These are phyloP conservation scores for Curvularia verruculosa DNA, from an alignment of 2,329 filamentous ascomycete genomes.

Conservation along the genomic window DNA sequence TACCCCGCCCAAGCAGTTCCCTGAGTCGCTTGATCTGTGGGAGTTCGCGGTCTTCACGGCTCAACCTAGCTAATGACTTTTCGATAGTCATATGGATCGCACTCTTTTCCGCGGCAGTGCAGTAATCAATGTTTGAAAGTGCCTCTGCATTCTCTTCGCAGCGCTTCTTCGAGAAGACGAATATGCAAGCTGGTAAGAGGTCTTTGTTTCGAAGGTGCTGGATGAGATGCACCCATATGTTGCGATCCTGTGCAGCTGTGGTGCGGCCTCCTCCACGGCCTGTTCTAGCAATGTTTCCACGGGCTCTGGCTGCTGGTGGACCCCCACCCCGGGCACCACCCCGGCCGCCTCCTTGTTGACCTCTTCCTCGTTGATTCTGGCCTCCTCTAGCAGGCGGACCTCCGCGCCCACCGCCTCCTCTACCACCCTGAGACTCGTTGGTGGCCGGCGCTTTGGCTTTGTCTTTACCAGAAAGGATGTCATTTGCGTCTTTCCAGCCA, in stretches of 20 bases:
- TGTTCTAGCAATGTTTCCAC: slow-evolving; percentile 87
- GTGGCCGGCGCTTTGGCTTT: slow-evolving; percentile 67
- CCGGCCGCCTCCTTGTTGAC: slow-evolving; percentile 52
- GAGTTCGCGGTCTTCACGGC: slow-evolving; percentile 85
- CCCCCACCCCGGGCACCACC: slow-evolving; percentile 62
- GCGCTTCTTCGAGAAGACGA: slow-evolving; percentile 97
- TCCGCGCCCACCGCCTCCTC: slow-evolving; percentile 57
- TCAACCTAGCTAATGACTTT: slow-evolving; percentile 88
- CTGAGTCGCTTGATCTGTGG: slow-evolving; percentile 89
- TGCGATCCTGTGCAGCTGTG: slow-evolving; percentile 91
- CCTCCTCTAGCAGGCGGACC: slow-evolving; percentile 56
- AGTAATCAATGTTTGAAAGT: slow-evolving; percentile 92
- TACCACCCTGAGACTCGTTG: slow-evolving; percentile 57
- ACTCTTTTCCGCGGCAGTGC: slow-evolving; percentile 91
- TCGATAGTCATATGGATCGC: slow-evolving; percentile 97
- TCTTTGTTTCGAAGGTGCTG: slow-evolving; percentile 87
- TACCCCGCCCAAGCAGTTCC: slow-evolving; percentile 83
- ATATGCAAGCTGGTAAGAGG: slow-evolving; percentile 90
- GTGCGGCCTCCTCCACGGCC: slow-evolving; percentile 86
- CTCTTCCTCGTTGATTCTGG: slow-evolving; percentile 58
- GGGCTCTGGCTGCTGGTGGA: slow-evolving; percentile 61
- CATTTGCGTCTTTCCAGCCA: slow-evolving; percentile 94
- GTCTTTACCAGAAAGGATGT: slow-evolving; percentile 79
- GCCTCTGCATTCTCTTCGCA: slow-evolving; percentile 98
- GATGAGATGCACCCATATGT: slow-evolving; percentile 94